These are phyloP conservation scores for Entomortierella lignicola DNA, from an alignment of 192 early-diverging fungal species.

Conservation along the genomic window DNA sequence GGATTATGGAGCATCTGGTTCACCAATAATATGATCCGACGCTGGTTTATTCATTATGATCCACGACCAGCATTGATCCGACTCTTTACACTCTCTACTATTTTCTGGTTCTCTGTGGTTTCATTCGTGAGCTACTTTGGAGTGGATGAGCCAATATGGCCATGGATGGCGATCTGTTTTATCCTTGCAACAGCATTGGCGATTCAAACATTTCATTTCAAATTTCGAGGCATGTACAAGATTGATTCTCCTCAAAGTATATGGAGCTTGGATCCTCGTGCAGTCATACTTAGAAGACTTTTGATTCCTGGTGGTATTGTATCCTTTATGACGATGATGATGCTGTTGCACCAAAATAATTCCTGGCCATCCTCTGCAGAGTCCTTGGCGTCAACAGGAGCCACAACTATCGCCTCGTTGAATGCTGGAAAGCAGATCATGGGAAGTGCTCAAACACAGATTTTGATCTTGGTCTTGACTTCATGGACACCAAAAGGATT, in stretches of 20 bases:
- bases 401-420: slow-evolving; percentile 34
- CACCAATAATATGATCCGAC: slow-evolving; percentile 64
- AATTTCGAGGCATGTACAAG: slow-evolving; percentile 24
- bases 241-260: slow-evolving; percentile 8
- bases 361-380: slow-evolving; percentile 45
- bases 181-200: slow-evolving; percentile 59
- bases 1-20: slow-evolving; percentile 69
- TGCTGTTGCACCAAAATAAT: slow-evolving; percentile 59
- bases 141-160: slow-evolving; percentile 66
- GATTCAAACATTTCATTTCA: slow-evolving; percentile 51
- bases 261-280: slow-evolving; percentile 12
- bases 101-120: slow-evolving; percentile 65
- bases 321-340: slow-evolving; percentile 66
- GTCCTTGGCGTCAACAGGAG: slow-evolving; percentile 25
- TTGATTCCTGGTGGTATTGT: slow-evolving; percentile 62
- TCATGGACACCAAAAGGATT: slow-evolving; percentile 67
- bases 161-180: slow-evolving; percentile 64
- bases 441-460: slow-evolving; percentile 49
- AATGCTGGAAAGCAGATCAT: slow-evolving; percentile 44
- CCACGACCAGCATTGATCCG: slow-evolving; percentile 62
- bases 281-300: slow-evolving; percentile 44
- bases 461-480: slow-evolving; percentile 65
- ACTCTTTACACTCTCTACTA: slow-evolving; percentile 60
- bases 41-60: slow-evolving; percentile 71
- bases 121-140: slow-evolving; percentile 65